A percentile compares a stretch with the other conserved stretches of the same genome.
Conservation (phyloP, 2,329 filamentous ascomycete genomes). For the Colletotrichum gloeosporioides region DNA sequence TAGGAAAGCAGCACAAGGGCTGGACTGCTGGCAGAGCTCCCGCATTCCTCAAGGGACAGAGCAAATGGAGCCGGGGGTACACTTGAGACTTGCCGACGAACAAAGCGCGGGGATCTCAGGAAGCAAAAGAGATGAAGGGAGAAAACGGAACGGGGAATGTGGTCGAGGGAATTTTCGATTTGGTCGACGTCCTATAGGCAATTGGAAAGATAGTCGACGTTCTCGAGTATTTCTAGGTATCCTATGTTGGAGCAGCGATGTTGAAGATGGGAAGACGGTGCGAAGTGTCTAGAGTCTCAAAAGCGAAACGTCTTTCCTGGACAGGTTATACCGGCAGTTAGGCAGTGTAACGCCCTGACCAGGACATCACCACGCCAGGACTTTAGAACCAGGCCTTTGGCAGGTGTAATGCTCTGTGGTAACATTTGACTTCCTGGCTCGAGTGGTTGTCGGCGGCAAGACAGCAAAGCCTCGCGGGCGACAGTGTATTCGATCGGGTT, state of each 20-base stretch:
- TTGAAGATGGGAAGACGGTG: neutral
- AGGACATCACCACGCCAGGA: neutral
- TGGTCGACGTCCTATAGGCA: neutral
- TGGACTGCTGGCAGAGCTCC: neutral
- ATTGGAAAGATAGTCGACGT: neutral
- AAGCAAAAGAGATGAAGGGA: neutral
- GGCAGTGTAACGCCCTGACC: neutral
- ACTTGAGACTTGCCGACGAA: neutral
- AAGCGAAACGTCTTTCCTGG: neutral
- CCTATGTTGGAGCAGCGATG: neutral
- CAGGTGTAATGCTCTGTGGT: neutral
- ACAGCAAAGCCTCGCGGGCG: neutral
- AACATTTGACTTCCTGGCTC: neutral
- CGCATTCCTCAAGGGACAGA: neutral
- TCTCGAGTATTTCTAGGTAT: neutral
- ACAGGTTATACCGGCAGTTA: neutral
- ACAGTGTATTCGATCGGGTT: neutral
- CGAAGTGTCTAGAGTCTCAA: neutral
- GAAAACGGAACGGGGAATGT: neutral
- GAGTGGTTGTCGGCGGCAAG: neutral
- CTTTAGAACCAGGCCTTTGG: neutral
- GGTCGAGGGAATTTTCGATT: neutral
- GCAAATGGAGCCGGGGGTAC: neutral
- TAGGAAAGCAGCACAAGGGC: neutral
- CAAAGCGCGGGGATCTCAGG: neutral